These are phyloP conservation scores for Naumovozyma castellii DNA, from an alignment of 805 yeast species.

Conservation along the genomic window DNA sequence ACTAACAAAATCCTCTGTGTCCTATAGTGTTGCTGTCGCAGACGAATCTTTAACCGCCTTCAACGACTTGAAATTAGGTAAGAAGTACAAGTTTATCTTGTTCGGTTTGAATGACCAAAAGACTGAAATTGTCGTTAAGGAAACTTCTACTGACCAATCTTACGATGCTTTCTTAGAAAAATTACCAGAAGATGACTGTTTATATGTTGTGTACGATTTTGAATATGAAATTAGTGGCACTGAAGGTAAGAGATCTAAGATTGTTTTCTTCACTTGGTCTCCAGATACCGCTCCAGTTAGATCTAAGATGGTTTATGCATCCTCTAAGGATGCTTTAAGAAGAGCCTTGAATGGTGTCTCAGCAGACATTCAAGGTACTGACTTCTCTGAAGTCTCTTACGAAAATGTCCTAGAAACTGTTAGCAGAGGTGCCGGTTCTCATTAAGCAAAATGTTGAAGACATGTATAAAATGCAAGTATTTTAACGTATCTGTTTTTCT, in stretches of 20 bases:
- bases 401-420: constrained; percentile 88
- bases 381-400: constrained; percentile 91
- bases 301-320: constrained; percentile 95
- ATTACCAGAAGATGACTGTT: constrained; percentile 91
- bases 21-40: constrained; percentile 64
- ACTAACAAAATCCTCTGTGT: background rate
- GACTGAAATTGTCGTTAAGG: constrained; percentile 84
- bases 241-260: constrained; percentile 87
- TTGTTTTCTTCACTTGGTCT: constrained; percentile 78
- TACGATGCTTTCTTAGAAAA: constrained; percentile 82
- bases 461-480: background rate
- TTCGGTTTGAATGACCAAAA: constrained; percentile 73
- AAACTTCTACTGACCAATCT: constrained; percentile 62
- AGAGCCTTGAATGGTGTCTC: constrained; percentile 93
- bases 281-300: constrained; percentile 96
- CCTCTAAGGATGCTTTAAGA: constrained; percentile 96
- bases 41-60: constrained; percentile 90
- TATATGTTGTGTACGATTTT: constrained; percentile 94
- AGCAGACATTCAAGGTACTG: constrained; percentile 95
- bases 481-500: background rate
- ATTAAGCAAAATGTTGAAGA: constrained; percentile 21
- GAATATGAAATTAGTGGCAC: constrained; percentile 84
- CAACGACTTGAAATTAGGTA: constrained; percentile 92
- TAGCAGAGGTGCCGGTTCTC: constrained; percentile 65
- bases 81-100: constrained; percentile 75